Percentiles rank a stretch among this genome's conserved stretches.
Evolutionary conservation across 129 eudicot species (phyloP).

Genomic region (Solidago caesia): DNA sequence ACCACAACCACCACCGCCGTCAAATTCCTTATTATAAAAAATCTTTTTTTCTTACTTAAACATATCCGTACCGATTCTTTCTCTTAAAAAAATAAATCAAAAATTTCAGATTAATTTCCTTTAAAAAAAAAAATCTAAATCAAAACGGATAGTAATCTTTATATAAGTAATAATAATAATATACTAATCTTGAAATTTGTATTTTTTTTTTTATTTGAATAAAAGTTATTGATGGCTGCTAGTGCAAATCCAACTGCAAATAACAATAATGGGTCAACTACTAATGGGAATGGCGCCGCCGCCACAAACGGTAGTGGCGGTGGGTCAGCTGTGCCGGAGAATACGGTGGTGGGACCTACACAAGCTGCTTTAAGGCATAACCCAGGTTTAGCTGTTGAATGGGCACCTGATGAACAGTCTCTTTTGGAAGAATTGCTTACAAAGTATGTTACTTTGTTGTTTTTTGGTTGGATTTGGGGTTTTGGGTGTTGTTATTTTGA

Average conservation of each 20-base stretch:
- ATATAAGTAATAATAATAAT: no score
- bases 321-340: constrained; percentile 56
- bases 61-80: no score
- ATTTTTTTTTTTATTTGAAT: background rate
- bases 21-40: no score
- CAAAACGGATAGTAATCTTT: background rate
- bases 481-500: constrained; percentile 1
- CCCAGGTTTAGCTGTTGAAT: constrained; percentile 68
- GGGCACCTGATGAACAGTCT: constrained; percentile 82
- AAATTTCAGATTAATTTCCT: no score
- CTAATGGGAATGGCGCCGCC: constrained; percentile 56
- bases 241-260: constrained; percentile 62
- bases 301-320: constrained; percentile 19
- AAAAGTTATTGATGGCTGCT: constrained; percentile 54
- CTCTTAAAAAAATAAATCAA: no score
- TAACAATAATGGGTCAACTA: constrained; percentile 41
- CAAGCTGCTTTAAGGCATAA: constrained; percentile 70
- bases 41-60: no score
- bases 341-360: constrained; percentile 60
- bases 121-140: no score
- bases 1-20: no score
- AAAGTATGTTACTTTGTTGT: constrained; percentile 25
- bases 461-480: background rate
- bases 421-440: constrained; percentile 59
- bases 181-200: background rate